Conservation (phyloP, 257 asterid genomes). For the Avicennia marina region DNA sequence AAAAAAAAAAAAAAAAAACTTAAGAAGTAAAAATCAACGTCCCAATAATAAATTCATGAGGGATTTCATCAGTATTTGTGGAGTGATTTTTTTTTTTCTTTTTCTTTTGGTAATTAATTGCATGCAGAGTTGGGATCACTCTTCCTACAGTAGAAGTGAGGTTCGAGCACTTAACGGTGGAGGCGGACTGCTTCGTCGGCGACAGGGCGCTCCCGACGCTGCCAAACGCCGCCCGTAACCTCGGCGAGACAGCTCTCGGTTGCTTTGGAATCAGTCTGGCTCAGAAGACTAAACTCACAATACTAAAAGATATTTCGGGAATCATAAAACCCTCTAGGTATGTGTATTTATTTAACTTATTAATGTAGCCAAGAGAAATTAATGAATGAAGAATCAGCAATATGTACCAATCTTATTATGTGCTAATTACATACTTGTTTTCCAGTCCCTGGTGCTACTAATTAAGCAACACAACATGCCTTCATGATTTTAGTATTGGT, state of each 20-base stretch:
- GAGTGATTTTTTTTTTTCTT: background rate
- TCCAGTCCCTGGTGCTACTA: too few relatives aligned
- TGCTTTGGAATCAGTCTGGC: slow-evolving; percentile 39
- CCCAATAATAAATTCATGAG: too few relatives aligned
- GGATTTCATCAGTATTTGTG: too few relatives aligned
- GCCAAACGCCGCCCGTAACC: slow-evolving; percentile 45
- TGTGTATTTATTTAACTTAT: background rate
- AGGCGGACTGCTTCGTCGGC: slow-evolving; percentile 59
- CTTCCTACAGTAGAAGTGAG: slow-evolving; percentile 63
- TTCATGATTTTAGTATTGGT: too few relatives aligned
- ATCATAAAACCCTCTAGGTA: slow-evolving; percentile 68
- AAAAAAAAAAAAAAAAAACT: too few relatives aligned
- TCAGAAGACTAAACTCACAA: slow-evolving; percentile 48
- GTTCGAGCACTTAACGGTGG: slow-evolving; percentile 45
- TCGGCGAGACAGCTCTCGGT: slow-evolving; percentile 37
- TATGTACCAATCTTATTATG: background rate
- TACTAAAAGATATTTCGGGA: slow-evolving; percentile 56
- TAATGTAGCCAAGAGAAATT: too few relatives aligned
- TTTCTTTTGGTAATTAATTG: background rate
- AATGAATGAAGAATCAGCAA: too few relatives aligned
- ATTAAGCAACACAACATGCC: too few relatives aligned
- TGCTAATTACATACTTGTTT: too few relatives aligned
- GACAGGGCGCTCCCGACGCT: slow-evolving; percentile 66
- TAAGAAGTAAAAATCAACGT: too few relatives aligned
- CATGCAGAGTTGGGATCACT: slow-evolving; percentile 60